A percentile compares a stretch with the other conserved stretches of the same genome.
Conservation (phyloP, 2,329 filamentous ascomycete species). For the Teratosphaeria viscida region DNA sequence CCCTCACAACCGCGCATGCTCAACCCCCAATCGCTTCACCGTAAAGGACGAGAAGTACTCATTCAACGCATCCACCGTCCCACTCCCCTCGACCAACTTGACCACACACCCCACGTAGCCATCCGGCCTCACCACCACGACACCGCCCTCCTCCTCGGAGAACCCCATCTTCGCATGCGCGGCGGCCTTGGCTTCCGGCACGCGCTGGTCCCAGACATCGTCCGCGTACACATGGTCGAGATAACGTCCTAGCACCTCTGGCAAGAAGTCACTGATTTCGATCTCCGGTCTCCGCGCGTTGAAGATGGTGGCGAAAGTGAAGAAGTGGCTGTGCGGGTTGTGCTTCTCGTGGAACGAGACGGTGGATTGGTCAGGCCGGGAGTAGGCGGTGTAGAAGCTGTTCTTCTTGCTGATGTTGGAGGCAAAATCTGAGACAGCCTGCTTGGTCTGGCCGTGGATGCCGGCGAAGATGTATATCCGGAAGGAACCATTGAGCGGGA, state of each 20-base stretch:
- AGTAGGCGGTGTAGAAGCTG: conserved; percentile 63
- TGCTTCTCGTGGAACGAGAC: conserved; percentile 70
- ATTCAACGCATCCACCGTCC: conserved; percentile 74
- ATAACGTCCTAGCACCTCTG: conserved; percentile 62
- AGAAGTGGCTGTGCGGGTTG: conserved; percentile 76
- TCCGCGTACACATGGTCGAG: conserved; percentile 78
- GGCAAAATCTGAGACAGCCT: conserved; percentile 61
- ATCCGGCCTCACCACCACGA: conserved; percentile 77
- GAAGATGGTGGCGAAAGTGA: conserved; percentile 68
- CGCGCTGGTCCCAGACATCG: conserved; percentile 62
- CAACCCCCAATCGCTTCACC: neutral
- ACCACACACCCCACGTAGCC: conserved; percentile 75
- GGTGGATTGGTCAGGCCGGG: conserved; percentile 48
- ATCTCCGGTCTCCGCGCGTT: conserved; percentile 56
- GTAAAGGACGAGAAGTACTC: conserved; percentile 56
- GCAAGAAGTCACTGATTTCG: conserved; percentile 62
- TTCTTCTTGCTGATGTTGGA: conserved; percentile 51
- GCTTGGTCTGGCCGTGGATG: conserved; percentile 45
- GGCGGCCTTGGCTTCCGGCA: conserved; percentile 58
- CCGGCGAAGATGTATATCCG: conserved; percentile 82
- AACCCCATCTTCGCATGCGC: conserved; percentile 84
- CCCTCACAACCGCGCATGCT: neutral
- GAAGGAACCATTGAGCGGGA: conserved; percentile 81
- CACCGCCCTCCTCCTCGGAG: conserved; percentile 59
- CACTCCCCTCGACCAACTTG: conserved; percentile 61